Percentiles rank a stretch among this genome's conserved stretches.
Conservation (phyloP, 257 asterid species). For the Nicotiana otophora region DNA sequence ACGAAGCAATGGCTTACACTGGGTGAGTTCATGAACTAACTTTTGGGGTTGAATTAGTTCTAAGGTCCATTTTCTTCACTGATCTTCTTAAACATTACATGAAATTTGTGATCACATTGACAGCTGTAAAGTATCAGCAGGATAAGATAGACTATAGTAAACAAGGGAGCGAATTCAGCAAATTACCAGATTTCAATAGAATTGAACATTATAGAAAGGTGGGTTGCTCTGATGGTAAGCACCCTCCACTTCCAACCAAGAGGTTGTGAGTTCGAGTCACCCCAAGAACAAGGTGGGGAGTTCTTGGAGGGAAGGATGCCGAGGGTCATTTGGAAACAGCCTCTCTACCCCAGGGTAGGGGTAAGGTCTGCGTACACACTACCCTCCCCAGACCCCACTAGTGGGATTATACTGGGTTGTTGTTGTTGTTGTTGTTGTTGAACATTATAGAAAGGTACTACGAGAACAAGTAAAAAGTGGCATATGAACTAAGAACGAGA, state of each 20-base stretch:
- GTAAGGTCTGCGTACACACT: no score
- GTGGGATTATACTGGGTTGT: no score
- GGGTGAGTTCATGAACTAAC: not conserved
- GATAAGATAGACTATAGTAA: not conserved
- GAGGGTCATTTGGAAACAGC: no score
- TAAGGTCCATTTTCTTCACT: not conserved
- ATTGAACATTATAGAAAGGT: not conserved
- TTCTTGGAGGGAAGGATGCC: no score
- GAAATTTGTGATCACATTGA: not conserved
- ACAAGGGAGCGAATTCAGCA: not conserved
- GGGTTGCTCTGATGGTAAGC: no score
- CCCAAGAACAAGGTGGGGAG: no score
- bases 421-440: no score
- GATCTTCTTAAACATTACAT: not conserved
- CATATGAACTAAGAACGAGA: not conserved
- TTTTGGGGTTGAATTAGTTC: not conserved
- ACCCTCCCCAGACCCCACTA: no score
- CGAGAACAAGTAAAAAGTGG: not conserved
- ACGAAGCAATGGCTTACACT: not conserved
- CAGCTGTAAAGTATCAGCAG: not conserved
- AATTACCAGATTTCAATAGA: not conserved
- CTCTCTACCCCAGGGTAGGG: no score
- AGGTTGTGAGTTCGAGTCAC: no score
- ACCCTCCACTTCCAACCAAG: no score
- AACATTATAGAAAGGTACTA: not conserved